These are phyloP conservation scores for Saturnispora sanitii DNA, from an alignment of 805 yeast genomes.

Conservation along the genomic window DNA sequence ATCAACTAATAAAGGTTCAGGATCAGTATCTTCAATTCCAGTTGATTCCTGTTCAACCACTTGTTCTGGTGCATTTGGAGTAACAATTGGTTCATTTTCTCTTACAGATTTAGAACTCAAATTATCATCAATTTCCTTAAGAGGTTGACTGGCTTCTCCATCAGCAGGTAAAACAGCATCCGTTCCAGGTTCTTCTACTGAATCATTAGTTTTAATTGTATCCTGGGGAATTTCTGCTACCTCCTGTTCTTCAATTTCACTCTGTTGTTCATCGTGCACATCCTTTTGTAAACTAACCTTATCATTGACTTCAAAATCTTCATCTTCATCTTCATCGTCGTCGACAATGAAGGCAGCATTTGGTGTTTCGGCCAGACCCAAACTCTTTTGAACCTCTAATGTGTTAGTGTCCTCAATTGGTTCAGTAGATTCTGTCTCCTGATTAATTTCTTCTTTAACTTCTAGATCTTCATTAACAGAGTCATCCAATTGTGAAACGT, in stretches of 20 bases:
- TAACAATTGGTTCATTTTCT: too few species aligned
- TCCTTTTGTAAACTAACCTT: background rate
- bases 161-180: background rate
- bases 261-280: background rate
- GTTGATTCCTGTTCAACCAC: too few species aligned
- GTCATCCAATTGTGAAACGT: background rate
- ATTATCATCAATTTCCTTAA: too few species aligned
- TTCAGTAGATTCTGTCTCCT: too few species aligned
- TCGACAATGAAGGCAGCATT: slow-evolving; percentile 3
- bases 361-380: background rate
- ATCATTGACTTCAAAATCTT: slow-evolving; percentile 2
- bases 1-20: too few species aligned
- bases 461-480: background rate
- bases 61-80: too few species aligned
- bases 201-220: background rate
- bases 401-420: background rate
- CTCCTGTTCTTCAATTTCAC: background rate
- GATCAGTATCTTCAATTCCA: too few species aligned
- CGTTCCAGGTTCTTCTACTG: background rate
- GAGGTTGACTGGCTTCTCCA: too few species aligned
- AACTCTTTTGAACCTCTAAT: background rate
- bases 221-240: background rate
- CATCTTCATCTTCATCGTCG: slow-evolving; percentile 4
- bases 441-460: too few species aligned
- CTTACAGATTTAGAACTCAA: too few species aligned